Conservation (phyloP, 495 filamentous ascomycete species). For the Amorphotheca resinae region DNA sequence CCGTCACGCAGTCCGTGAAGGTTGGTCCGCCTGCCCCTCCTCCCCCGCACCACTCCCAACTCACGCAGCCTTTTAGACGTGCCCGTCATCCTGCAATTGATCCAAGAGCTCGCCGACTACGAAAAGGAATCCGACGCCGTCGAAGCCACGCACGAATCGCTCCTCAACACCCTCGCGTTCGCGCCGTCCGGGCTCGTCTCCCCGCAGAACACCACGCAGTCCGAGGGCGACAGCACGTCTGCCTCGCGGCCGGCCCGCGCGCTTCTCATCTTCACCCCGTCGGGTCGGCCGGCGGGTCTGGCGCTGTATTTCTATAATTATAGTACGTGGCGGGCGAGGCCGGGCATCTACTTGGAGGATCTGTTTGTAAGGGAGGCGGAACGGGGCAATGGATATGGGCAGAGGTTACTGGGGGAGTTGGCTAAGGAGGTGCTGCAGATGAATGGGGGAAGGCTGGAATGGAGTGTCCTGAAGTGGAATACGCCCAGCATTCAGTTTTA, state of each 20-base stretch:
- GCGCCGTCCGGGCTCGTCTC: slow-evolving; percentile 32
- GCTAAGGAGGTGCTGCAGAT: slow-evolving; percentile 64
- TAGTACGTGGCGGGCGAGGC: slow-evolving; percentile 68
- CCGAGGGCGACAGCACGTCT: slow-evolving; percentile 24
- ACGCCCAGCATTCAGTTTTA: slow-evolving; percentile 84
- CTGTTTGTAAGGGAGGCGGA: slow-evolving; percentile 65
- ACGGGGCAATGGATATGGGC: slow-evolving; percentile 68
- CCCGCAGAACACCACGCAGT: slow-evolving; percentile 24
- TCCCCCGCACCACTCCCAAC: neutral
- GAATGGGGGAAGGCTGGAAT: slow-evolving; percentile 69
- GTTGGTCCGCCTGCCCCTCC: slow-evolving; percentile 8
- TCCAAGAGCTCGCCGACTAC: slow-evolving; percentile 81
- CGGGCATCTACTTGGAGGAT: slow-evolving; percentile 93
- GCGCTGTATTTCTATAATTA: slow-evolving; percentile 50
- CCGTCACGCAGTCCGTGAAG: slow-evolving; percentile 17
- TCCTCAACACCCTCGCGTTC: slow-evolving; percentile 60
- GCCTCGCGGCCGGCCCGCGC: slow-evolving; percentile 18
- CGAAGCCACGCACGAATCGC: slow-evolving; percentile 61
- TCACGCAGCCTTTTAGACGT: slow-evolving; percentile 48
- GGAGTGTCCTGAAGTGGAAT: slow-evolving; percentile 90
- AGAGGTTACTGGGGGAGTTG: slow-evolving; percentile 57
- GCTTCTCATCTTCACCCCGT: slow-evolving; percentile 31
- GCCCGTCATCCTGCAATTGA: slow-evolving; percentile 65
- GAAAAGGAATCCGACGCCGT: slow-evolving; percentile 60
- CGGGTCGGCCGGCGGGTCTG: slow-evolving; percentile 34